Percentiles rank a stretch among this genome's conserved stretches.
These are phyloP conservation scores for Beta lomatogona DNA, from an alignment of 179 eudicot genomes.

Conservation along the genomic window DNA sequence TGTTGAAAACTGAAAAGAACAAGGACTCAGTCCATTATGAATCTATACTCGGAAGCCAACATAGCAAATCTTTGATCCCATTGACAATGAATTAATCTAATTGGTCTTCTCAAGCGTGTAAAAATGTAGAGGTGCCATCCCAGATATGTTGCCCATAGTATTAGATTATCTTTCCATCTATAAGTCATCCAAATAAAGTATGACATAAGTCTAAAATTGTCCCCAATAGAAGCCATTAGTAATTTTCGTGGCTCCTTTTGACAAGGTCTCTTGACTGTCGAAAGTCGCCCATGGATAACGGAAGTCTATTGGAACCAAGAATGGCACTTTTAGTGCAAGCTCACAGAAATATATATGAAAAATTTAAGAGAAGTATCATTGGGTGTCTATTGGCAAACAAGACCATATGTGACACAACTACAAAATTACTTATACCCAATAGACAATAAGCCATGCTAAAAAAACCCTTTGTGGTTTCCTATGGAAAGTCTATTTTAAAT, in stretches of 20 bases:
- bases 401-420: neutral
- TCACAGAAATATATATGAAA: neutral
- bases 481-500: neutral
- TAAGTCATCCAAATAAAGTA: neutral
- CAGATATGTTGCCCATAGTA: neutral
- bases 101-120: neutral
- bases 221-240: neutral
- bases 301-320: neutral
- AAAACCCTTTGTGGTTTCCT: neutral
- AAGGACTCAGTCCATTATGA: neutral
- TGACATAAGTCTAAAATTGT: neutral
- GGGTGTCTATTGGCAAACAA: neutral
- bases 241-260: neutral
- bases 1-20: neutral
- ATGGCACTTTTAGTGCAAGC: neutral
- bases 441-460: neutral
- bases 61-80: neutral
- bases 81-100: neutral
- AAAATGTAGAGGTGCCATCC: neutral
- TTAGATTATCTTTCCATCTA: neutral
- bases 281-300: neutral
- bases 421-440: neutral
- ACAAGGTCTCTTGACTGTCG: neutral
- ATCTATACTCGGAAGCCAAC: neutral
- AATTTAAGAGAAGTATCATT: neutral